Base-by-base conservation (phyloP, 257 asterid genomes). In the Primulina tabacum region DNA sequence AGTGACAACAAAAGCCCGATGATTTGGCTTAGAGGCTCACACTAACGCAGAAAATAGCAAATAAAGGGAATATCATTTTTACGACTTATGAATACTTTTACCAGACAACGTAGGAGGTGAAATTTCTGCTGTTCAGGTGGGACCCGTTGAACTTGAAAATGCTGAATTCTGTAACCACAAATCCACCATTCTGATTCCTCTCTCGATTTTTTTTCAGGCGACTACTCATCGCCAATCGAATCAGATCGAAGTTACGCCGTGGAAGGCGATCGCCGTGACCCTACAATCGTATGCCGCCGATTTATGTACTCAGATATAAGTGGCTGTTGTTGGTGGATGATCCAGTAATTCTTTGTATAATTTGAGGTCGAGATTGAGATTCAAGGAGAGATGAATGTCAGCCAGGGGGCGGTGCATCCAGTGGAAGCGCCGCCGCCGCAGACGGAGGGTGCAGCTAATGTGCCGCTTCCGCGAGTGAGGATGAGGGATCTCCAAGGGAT, bases 401-500 rank as follows among this genome's bases (percentile, higher is more conserved):
- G 90, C 77, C 95, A 85, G 86, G 95, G 92, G 64, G 82, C 96
- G 77, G 95, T 94, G 79, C 97, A 94, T 77, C 99, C 99, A 4
- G 92, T 87, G 60, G 97, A 86, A 80, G 96, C 87, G 80, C 97
- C 97, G 84, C 96, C 96, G 81, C 64, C 82, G 76, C 95, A 88
- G 86, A 91, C 96, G 53, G 97, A 91, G 73, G 93, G 90, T 17
- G 95, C 90, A 35, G 89, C 86, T 53, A 84, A 85, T 78, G 80
- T 82, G 68, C 89, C 78, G 24, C 75, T 80, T 59, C 95, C 92
- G 70, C 84, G 96, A 82, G 92, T 82, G 72, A 85, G 97, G 87
- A 94, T 91, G 97, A 89, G 83, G 79, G 97, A 94, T 76, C 72
- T 91, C 52, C 99, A 91, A 63, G 99, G 99, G 33, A 94, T 88